Base-by-base conservation (phyloP, 768 basidiomycete genomes). In the Strobilomyces dryophilus region DNA sequence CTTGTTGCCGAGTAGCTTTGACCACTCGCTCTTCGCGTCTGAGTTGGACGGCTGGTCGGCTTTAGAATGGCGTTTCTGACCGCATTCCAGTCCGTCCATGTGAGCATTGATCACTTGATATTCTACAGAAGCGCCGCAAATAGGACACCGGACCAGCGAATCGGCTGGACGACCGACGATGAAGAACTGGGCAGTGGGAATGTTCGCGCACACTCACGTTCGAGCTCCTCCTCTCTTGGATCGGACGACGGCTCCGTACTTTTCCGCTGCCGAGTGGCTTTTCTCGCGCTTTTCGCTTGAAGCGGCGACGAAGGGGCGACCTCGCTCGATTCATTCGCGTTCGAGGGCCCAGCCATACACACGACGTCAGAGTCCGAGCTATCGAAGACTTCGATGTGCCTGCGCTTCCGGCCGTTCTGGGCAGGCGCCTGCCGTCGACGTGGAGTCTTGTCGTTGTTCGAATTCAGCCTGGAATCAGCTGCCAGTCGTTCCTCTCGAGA, bases 71-170 rank as follows among this genome's bases (percentile, higher is more conserved):
- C 49, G 32, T 57, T 54, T n/a, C 63, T 52, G 53, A 70, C 70
- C 52, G 62, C 74, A 92, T 8, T 74, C 73, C 40, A 75, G 76
- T 41, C 65, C 61, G 54, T 91, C 88, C 53, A 92, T 76, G 62
- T 92, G 89, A 7, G 57, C 49, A 54, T 90, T 87, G 51, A 91
- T 81, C 10, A 56, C 64, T 14, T 73, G 69, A 32, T 74, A 75
- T 20, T 69, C 72, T 21, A 88, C 74, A 10, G 51, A 59, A 41
- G 69, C 71, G 15, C 66, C 57, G 57, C 89, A 92, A 47, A 88
- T 53, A 9, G 89, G 89, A 62, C 89, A 92, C 3, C 66, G 42
- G 1, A 87, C 78, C 8, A 74, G 41, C 29, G 56, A 51, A 45
- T 55, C 45, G 10, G 71, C 76, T 80, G 55, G 29, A 58, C 26